Conservation (phyloP, 495 filamentous ascomycete species). For the Neurospora terricola region DNA sequence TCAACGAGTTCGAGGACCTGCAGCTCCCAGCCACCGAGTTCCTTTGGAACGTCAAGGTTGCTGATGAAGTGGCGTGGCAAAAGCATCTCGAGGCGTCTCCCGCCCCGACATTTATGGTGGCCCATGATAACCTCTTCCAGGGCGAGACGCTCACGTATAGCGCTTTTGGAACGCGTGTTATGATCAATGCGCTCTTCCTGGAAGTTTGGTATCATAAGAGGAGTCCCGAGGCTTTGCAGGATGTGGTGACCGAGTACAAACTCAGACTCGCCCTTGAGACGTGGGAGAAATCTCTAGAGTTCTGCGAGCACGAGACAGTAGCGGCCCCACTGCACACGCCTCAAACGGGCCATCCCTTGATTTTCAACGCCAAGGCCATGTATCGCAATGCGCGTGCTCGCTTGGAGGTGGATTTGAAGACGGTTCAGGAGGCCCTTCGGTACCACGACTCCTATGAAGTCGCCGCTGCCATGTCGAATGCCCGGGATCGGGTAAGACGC, state of each 20-base stretch:
- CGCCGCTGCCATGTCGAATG: constrained; percentile 89
- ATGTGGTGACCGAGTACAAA: constrained; percentile 97
- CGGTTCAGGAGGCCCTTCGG: constrained; percentile 89
- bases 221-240: constrained; percentile 88
- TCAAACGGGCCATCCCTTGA: constrained; percentile 93
- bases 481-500: constrained; percentile 84
- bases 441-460: constrained; percentile 97
- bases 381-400: constrained; percentile 90
- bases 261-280: constrained; percentile 91
- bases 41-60: constrained; percentile 78
- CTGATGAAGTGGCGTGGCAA: constrained; percentile 74
- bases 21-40: constrained; percentile 90
- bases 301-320: constrained; percentile 88
- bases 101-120: constrained; percentile 78
- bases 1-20: constrained; percentile 93
- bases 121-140: constrained; percentile 90
- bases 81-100: constrained; percentile 62
- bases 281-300: constrained; percentile 91
- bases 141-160: constrained; percentile 88
- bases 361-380: constrained; percentile 98
- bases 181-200: constrained; percentile 98
- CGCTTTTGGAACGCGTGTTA: constrained; percentile 92
- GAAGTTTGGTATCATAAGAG: constrained; percentile 99
- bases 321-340: constrained; percentile 86
- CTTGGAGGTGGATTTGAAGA: constrained; percentile 89